Percentiles rank a stretch among this genome's conserved stretches.
phyloP scores from a whole-genome alignment of 2,329 filamentous ascomycete genomes.

The Cercospora berteroae region DNA sequence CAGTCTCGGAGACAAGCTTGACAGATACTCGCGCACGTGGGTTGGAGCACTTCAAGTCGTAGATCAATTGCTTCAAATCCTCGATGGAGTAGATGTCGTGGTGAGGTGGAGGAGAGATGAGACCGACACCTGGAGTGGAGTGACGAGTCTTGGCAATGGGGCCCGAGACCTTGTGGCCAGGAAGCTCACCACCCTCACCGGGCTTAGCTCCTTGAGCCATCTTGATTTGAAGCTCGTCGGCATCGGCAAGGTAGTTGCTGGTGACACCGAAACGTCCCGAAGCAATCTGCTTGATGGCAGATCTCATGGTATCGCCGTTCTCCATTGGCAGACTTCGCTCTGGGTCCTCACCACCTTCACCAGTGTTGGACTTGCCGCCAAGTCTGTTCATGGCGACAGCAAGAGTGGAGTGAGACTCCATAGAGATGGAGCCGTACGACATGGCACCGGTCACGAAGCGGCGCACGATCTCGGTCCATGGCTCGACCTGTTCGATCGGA shows the following conservation, averaged over 20 bases:
- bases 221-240: conserved; percentile 97
- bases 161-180: conserved; percentile 92
- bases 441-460: conserved; percentile 96
- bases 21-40: conserved; percentile 89
- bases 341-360: conserved; percentile 93
- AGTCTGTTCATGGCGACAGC: conserved; percentile 96
- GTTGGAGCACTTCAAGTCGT: conserved; percentile 95
- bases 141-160: conserved; percentile 92
- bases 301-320: conserved; percentile 95
- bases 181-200: conserved; percentile 94
- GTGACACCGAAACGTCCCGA: conserved; percentile 96
- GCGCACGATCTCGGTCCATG: conserved; percentile 96
- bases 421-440: conserved; percentile 98
- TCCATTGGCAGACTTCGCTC: conserved; percentile 83
- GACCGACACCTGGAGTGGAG: conserved; percentile 91
- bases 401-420: conserved; percentile 95
- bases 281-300: conserved; percentile 95
- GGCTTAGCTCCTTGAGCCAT: conserved; percentile 99
- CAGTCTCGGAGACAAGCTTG: conserved; percentile 95
- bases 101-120: conserved; percentile 93
- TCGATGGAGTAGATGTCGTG: conserved; percentile 99
- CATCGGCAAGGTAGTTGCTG: conserved; percentile 88
- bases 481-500: conserved; percentile 93
- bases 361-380: conserved; percentile 95
- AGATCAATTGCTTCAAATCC: conserved; percentile 95